Evolutionary conservation across 306 rosid species (phyloP).

Genomic region (Corylus heterophylla): DNA sequence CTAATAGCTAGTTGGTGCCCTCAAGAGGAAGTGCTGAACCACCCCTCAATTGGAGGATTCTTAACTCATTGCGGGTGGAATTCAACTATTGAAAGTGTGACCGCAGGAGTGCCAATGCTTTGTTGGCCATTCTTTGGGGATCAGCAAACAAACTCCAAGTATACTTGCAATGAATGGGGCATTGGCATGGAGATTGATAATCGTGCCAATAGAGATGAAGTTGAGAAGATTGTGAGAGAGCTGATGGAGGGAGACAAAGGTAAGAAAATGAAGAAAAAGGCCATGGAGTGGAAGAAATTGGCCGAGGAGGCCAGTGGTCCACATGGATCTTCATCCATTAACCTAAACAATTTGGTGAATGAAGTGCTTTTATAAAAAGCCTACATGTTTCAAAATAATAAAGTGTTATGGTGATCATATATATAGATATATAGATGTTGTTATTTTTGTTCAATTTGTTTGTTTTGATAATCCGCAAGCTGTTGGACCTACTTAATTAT

Average conservation of each 20-base stretch:
- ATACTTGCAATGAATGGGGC: neutral
- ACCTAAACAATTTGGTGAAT: neutral
- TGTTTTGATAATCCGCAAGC: too few species aligned
- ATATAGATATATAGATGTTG: too few species aligned
- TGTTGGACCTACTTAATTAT: too few species aligned
- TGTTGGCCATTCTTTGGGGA: neutral
- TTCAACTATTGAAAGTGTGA: conserved; percentile 14
- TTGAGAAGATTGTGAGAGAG: neutral
- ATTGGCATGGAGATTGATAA: neutral
- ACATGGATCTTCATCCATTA: neutral
- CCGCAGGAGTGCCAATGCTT: conserved; percentile 12
- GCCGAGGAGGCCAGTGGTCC: neutral
- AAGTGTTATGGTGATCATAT: too few species aligned
- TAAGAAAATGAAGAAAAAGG: neutral
- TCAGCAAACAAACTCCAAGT: neutral
- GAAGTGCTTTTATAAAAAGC: neutral
- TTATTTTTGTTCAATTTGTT: too few species aligned
- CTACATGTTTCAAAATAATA: too few species aligned
- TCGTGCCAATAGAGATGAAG: neutral
- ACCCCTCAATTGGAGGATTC: conserved; percentile 14
- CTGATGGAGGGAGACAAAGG: conserved; percentile 1
- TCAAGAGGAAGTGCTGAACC: conserved; percentile 23
- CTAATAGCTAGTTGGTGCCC: conserved; percentile 24
- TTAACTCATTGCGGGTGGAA: conserved; percentile 20
- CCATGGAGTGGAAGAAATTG: neutral